Percentiles rank a stretch among this genome's conserved stretches.
Evolutionary conservation across 2,329 filamentous ascomycete genomes (phyloP).

Genomic region (Aureobasidium lini): DNA sequence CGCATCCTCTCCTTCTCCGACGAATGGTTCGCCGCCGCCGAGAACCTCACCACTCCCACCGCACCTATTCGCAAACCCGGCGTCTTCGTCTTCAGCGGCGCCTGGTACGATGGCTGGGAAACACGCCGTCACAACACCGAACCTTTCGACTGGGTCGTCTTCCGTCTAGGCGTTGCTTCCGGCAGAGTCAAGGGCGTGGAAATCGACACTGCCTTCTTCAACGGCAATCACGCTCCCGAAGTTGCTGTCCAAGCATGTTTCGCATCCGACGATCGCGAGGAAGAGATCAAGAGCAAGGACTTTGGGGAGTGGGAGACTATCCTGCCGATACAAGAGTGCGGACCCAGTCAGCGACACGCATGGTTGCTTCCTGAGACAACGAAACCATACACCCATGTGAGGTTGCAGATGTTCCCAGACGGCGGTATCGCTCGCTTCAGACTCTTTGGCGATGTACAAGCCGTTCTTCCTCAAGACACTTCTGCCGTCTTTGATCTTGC

Average conservation of each 20-base stretch:
- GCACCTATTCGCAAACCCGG: slow-evolving; percentile 50
- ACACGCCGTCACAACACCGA: slow-evolving; percentile 53
- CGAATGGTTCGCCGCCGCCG: slow-evolving; percentile 54
- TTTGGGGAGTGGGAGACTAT: slow-evolving; percentile 60
- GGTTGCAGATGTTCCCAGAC: slow-evolving; percentile 79
- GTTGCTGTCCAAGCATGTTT: slow-evolving; percentile 73
- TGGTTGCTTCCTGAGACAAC: slow-evolving; percentile 57
- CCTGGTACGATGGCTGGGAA: slow-evolving; percentile 61
- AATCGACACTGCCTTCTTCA: slow-evolving; percentile 75
- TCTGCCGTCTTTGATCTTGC: slow-evolving; percentile 66
- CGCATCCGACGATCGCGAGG: slow-evolving; percentile 54
- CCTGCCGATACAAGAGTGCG: slow-evolving; percentile 61
- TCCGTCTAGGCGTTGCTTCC: slow-evolving; percentile 55
- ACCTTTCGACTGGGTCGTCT: slow-evolving; percentile 53
- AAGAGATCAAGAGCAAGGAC: slow-evolving; percentile 45
- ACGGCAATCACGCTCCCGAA: slow-evolving; percentile 72
- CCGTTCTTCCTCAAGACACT: slow-evolving; percentile 62
- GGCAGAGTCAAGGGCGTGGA: slow-evolving; percentile 68
- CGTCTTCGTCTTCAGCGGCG: slow-evolving; percentile 52
- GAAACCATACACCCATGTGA: slow-evolving; percentile 70
- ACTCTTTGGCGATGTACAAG: slow-evolving; percentile 67
- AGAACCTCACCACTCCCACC: slow-evolving; percentile 51
- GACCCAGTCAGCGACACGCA: slow-evolving; percentile 63
- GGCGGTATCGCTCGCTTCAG: slow-evolving; percentile 76
- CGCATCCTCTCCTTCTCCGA: slow-evolving; percentile 49